A percentile compares a stretch with the other conserved stretches of the same genome.
Conservation (phyloP, 352 stramenopile species). For the Phytophthora megakarya region DNA sequence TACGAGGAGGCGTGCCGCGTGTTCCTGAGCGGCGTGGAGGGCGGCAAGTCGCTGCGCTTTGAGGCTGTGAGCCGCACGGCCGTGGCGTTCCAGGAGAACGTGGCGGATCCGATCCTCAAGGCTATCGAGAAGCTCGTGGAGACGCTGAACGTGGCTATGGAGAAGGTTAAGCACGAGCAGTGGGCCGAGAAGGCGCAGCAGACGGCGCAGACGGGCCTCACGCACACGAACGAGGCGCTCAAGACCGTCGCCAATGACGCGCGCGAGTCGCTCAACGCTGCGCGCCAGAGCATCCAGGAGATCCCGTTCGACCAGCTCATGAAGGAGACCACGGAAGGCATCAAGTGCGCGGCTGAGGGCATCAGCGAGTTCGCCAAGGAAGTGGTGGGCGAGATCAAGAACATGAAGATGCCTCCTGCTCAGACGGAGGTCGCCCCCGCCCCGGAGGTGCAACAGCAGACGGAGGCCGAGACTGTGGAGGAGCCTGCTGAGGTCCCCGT, state of each 20-base stretch:
- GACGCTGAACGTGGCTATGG: conserved; percentile 75
- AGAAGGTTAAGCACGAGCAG: conserved; percentile 85
- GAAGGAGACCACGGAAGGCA: conserved; percentile 75
- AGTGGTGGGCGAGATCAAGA: conserved; percentile 74
- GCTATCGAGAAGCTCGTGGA: conserved; percentile 84
- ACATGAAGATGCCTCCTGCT: conserved; percentile 38
- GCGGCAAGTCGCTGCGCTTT: conserved; percentile 67
- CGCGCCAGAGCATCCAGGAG: conserved; percentile 69
- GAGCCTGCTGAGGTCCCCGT: conserved; percentile 20
- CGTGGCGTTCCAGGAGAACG: conserved; percentile 78
- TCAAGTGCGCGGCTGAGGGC: conserved; percentile 78
- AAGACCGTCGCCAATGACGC: conserved; percentile 61
- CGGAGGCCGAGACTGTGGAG: conserved; percentile 36
- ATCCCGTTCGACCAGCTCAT: conserved; percentile 85
- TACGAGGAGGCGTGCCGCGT: conserved; percentile 65
- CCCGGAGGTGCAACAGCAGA: conserved; percentile 35
- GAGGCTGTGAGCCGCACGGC: conserved; percentile 61
- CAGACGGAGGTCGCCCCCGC: conserved; percentile 40
- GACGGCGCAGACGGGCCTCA: conserved; percentile 55
- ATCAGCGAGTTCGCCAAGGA: conserved; percentile 82
- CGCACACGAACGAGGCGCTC: conserved; percentile 68
- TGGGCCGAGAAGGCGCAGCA: conserved; percentile 64
- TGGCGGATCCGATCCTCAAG: conserved; percentile 80
- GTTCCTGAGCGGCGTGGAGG: conserved; percentile 44
- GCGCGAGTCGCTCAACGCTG: conserved; percentile 54